Evolutionary conservation across 768 basidiomycete species (phyloP).

Genomic region (Lactarius psammicola): DNA sequence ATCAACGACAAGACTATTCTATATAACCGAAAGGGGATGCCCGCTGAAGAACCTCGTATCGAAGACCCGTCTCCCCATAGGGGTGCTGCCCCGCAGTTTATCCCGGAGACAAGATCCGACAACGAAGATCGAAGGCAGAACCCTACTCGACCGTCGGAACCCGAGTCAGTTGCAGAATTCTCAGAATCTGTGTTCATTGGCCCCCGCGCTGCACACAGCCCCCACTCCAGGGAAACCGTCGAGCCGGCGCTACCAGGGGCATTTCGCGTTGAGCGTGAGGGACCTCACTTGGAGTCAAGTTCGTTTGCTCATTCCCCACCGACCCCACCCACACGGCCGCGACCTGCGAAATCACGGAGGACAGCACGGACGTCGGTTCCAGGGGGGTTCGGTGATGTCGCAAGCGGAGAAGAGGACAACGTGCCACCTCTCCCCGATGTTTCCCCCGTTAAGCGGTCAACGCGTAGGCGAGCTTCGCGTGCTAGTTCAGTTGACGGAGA

Average conservation of each 20-base stretch:
- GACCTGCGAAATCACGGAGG: constrained; percentile 22
- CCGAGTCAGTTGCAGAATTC: constrained; percentile 16
- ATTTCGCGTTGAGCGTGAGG: constrained; percentile 15
- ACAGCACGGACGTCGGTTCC: constrained; percentile 19
- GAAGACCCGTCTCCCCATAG: neutral
- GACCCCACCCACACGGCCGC: constrained; percentile 20
- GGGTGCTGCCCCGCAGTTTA: neutral
- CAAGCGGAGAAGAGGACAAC: constrained; percentile 26
- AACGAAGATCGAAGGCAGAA: neutral
- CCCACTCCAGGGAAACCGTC: constrained; percentile 11
- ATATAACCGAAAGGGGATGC: neutral
- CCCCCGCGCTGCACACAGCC: neutral
- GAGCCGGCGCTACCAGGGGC: constrained; percentile 23
- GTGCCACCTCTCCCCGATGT: constrained; percentile 25
- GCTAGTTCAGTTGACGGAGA: constrained; percentile 17
- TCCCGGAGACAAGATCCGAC: constrained; percentile 2
- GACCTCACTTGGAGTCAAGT: constrained; percentile 1
- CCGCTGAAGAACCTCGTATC: neutral
- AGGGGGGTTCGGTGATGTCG: constrained; percentile 21
- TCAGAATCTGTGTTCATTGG: constrained; percentile 20
- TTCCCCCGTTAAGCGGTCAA: constrained; percentile 23
- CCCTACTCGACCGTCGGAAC: neutral
- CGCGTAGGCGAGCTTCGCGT: constrained; percentile 18
- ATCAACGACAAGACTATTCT: constrained; percentile 2
- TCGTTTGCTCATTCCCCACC: constrained; percentile 20